Base-by-base conservation (phyloP, 768 basidiomycete species). In the Podaxis sp. region DNA sequence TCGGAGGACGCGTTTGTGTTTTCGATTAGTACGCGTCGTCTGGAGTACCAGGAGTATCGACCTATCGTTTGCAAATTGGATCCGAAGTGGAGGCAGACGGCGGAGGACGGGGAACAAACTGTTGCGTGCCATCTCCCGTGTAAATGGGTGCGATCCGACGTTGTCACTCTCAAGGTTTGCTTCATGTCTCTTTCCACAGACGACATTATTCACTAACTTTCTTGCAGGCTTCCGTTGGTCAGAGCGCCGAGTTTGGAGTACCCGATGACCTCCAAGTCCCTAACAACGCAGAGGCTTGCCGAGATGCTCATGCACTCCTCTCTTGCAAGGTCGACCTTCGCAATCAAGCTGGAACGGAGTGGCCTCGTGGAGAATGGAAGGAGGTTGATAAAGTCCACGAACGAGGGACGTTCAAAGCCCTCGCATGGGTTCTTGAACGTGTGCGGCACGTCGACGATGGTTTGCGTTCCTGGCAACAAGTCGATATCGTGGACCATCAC, bases 361-460 rank as follows among this genome's bases (percentile, higher is more conserved):
- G 96, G 96, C 85, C 90, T 4, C 79, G 78, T 33, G 85, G 82
- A 12, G 64, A 68, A 4, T 97, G 93, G 93, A 77, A 75, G 46
- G 90, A 94, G 67, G 85, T 98, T 49, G 93, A 96, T 72, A 89
- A 91, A 66, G 79, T 93, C 8, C 89, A 96, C 67, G 93, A 96
- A 70, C 87, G 94, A 3, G 77, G 83, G 11, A 89, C 87, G 1
- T 96, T 95, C 79, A 85, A 85, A 64, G 80, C 87, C 4, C 71
- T 96, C 15, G 90, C 94, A 2, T 98, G 96, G 95, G 75, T 97
- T 19, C 77, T 93, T 24, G 92, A 95, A 70, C 86, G 93, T 55
- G 82, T 96, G 64, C 86, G 91, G 12, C 84, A 87, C 62, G 84
- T 94, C 61, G 84, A 89, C 24, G 85, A 85, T 40, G 76, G 82